Base-by-base conservation (phyloP, 164 flowering plant genomes). In the Liquidambar formosana region DNA sequence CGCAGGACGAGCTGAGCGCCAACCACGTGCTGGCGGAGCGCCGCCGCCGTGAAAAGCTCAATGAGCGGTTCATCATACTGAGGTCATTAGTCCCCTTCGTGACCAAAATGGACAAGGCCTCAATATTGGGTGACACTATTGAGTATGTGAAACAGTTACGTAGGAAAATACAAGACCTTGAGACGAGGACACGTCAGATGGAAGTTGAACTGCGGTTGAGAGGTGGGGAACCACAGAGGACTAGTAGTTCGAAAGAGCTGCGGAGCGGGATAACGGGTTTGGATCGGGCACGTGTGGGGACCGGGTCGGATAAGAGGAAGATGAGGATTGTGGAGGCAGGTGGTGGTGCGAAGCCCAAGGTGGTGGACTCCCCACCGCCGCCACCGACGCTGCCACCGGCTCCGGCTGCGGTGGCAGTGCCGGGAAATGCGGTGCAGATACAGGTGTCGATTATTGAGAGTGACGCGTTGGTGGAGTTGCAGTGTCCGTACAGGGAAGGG, bases 81-180 rank as follows among this genome's bases (percentile, higher is more conserved):
- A 67, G 96, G 51, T 87, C 97, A 0, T 71, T 90, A 3, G 96
- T 92, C 1, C 97, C 97, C 0, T 89, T 90, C 63, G 94, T 87
- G n/a, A 92, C 96, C 18, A 92, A 93, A 81, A 96, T 90, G 98
- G 99, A 96, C 67, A 96, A 96, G 66, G 99, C 95, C 4, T 96
- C 99, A 3, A 96, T 96, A 16, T 69, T 96, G 0, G 99, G 96
- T 0, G 99, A 96, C 80, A 88, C 99, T 1, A 93, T 96, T 3
- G 99, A 96, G 82, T 96, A 96, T 71, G 81, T 96, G 47, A 91
- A 96, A 78, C 99, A 96, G 63, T 73, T 96, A 1, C 74, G 92
- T 12, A 79, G 71, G 63, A 83, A 76, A 63, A 84, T 93, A 33
- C 93, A 89, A 61, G 98, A 96, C 3, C 88, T 96, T 5, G 99